phyloP scores from a whole-genome alignment of 306 rosid species.

The Gastrolobium bilobum region DNA sequence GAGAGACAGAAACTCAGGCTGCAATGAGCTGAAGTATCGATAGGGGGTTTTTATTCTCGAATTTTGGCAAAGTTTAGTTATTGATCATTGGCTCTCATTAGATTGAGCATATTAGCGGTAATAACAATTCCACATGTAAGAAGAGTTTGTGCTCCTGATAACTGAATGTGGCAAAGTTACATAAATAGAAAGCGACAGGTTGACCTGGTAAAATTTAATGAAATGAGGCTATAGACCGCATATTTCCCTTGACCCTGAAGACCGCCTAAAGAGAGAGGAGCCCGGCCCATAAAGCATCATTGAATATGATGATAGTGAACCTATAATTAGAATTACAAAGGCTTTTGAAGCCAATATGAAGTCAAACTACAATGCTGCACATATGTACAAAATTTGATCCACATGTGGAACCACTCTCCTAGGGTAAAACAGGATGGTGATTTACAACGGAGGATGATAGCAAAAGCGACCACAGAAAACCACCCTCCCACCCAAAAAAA shows the following conservation, averaged over 20 bases:
- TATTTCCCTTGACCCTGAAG: no score
- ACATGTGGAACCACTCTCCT: slow-evolving; percentile 48
- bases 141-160: background rate
- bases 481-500: slow-evolving; percentile 11
- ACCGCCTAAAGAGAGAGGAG: no score
- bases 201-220: no score
- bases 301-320: background rate
- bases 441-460: slow-evolving; percentile 17
- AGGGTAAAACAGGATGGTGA: slow-evolving; percentile 2
- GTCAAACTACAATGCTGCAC: slow-evolving; percentile 47
- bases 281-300: background rate
- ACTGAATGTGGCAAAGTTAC: background rate
- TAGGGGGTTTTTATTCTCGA: background rate
- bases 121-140: background rate
- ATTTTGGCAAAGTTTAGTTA: slow-evolving; percentile 10
- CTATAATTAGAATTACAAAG: slow-evolving; percentile 28
- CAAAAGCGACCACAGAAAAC: slow-evolving; percentile 24
- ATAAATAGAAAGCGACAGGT: background rate
- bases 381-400: slow-evolving; percentile 70
- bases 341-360: slow-evolving; percentile 38
- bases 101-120: background rate
- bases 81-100: slow-evolving; percentile 17
- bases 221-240: no score
- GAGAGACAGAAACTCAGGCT: background rate
- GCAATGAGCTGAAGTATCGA: background rate